Percentiles rank a stretch among this genome's conserved stretches.
These are phyloP conservation scores for Crucibulum laeve DNA, from an alignment of 768 basidiomycete species.

Conservation along the genomic window DNA sequence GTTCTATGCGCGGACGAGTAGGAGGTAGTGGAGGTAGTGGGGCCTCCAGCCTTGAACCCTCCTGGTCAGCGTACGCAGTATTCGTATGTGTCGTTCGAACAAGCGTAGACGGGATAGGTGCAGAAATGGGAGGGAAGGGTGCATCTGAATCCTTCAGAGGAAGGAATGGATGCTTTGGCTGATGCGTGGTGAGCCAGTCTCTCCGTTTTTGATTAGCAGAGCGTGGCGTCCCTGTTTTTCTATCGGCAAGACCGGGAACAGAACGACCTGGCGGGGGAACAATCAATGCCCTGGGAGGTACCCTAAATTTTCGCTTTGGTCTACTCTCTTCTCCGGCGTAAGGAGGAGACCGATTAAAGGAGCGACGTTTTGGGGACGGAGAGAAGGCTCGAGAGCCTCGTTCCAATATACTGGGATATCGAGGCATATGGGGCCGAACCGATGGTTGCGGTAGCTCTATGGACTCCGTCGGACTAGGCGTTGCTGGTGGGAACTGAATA, in stretches of 20 bases:
- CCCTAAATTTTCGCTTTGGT: slow-evolving; percentile 10
- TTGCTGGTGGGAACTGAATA: neutral
- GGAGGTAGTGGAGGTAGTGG: too few species aligned
- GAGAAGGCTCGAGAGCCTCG: slow-evolving; percentile 20
- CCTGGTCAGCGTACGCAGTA: neutral
- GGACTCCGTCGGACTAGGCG: slow-evolving; percentile 16
- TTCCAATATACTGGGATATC: slow-evolving; percentile 32
- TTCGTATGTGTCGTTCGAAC: neutral
- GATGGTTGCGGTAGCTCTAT: slow-evolving; percentile 24
- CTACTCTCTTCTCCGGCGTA: slow-evolving; percentile 10
- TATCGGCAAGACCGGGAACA: slow-evolving; percentile 15
- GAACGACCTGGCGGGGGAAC: slow-evolving; percentile 17
- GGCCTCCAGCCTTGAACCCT: too few species aligned
- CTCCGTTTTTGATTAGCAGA: slow-evolving; percentile 25
- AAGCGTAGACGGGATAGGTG: slow-evolving; percentile 5
- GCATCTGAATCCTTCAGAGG: slow-evolving; percentile 27
- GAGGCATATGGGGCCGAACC: slow-evolving; percentile 22
- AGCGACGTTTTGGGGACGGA: slow-evolving; percentile 15
- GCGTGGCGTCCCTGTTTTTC: slow-evolving; percentile 21
- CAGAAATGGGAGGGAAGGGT: slow-evolving; percentile 16
- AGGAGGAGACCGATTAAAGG: slow-evolving; percentile 6
- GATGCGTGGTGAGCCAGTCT: slow-evolving; percentile 23
- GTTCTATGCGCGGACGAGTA: too few species aligned
- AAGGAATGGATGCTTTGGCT: slow-evolving; percentile 33
- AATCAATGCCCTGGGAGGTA: slow-evolving; percentile 17